Evolutionary conservation across 495 filamentous ascomycete genomes (phyloP).

Genomic region (Pyrenula massariospora): DNA sequence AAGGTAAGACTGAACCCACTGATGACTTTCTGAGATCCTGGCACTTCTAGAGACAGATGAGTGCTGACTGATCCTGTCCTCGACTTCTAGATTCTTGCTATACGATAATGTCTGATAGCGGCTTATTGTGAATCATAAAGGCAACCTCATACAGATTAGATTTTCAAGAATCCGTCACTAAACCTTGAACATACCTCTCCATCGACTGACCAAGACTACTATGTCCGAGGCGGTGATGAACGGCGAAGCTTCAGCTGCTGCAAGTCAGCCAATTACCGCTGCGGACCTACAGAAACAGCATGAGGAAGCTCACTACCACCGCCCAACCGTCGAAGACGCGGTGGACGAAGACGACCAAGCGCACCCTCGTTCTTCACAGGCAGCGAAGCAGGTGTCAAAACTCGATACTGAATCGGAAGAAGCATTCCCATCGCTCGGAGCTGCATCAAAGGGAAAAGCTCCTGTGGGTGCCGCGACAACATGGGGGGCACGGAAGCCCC

Average conservation of each 20-base stretch:
- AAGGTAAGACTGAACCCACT: no score
- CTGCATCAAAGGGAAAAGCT: conserved; percentile 49
- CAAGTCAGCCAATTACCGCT: not conserved
- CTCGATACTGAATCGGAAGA: conserved; percentile 82
- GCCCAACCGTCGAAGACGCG: conserved; percentile 64
- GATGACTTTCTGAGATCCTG: no score
- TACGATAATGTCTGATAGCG: no score
- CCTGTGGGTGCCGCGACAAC: conserved; percentile 45
- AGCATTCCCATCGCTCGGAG: conserved; percentile 77
- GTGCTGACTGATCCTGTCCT: no score
- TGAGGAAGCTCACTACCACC: conserved; percentile 49
- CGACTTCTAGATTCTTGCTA: no score
- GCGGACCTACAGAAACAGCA: conserved; percentile 59
- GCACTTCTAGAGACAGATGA: no score
- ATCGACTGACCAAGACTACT: not conserved
- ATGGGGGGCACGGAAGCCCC: conserved; percentile 54
- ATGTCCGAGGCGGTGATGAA: not conserved
- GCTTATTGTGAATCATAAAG: no score
- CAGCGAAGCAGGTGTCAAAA: conserved; percentile 28
- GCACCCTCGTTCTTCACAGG: conserved; percentile 52
- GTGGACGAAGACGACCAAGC: conserved; percentile 66
- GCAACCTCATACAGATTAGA: no score
- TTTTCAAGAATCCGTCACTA: no score
- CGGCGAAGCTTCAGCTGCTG: not conserved
- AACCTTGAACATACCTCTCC: no score